Base-by-base conservation (phyloP, 1,284 basidiomycete genomes). In the Inonotus hispidus region DNA sequence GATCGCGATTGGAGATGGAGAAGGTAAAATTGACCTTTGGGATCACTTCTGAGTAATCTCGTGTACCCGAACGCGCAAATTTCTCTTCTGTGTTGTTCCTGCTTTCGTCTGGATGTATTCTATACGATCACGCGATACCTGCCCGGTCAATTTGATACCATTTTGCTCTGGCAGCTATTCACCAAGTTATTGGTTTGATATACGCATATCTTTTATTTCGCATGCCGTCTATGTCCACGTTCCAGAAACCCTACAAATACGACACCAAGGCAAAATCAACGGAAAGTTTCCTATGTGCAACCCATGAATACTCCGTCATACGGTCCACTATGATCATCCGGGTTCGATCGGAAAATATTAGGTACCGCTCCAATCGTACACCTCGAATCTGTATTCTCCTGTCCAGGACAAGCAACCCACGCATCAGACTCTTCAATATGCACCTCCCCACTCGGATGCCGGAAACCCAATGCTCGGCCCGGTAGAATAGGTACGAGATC, bases 1-100 rank as follows among this genome's bases (percentile, higher is more conserved):
- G 47, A 77, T 88, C 50, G 84, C 79, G 1, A 66, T 87, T 45
- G 85, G 83, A 29, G 73, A 73, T 45, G 69, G 69, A 16, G 74
- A 78, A 59, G 86, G 84, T 10, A 67, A 68, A 41, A 79, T 88
- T 55, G 71, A 74, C 1, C 65, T 88, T 47, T 73, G 79, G 41
- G 78, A 82, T 56, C 85, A 83, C 66, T 60, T 53, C 56, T 63
- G 46, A 63, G 23, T 49, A 13, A 16, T 43, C 16, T n/a, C 19
- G 16, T 19, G 41, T 43, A 43, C 19, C 13, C 19, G 4, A 21
- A 43, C 16, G 41, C 16, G 23, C 23, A 19, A 49, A 6, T 23
- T 21, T 49, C 6, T 11, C 19, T 11, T 11, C 23, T 49, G n/a
- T 23, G 11, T 49, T 19, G 6, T 45, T 45, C 13, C 14, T 45